Percentiles rank a stretch among this genome's conserved stretches.
Conservation (phyloP, 139 green algal species). For the Micractinium conductrix region DNA sequence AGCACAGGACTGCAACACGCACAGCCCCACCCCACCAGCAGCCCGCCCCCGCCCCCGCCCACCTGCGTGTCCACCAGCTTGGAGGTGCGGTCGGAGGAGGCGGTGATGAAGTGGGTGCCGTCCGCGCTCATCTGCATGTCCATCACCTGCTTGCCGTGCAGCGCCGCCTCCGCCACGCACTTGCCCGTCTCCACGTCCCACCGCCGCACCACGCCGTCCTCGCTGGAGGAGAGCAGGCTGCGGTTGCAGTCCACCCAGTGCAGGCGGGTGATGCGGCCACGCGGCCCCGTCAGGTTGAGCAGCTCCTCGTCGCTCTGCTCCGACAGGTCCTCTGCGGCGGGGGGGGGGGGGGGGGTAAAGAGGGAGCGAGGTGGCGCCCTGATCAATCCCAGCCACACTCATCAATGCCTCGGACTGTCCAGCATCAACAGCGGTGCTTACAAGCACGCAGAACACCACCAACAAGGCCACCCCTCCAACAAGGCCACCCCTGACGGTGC, state of each 20-base stretch:
- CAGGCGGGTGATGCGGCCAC: slow-evolving; percentile 73
- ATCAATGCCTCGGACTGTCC: too few species aligned
- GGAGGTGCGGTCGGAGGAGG: slow-evolving; percentile 90
- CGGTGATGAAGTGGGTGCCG: slow-evolving; percentile 94
- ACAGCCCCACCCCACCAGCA: neutral
- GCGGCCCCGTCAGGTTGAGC: slow-evolving; percentile 5
- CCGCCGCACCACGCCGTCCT: slow-evolving; percentile 85
- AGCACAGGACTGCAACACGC: too few species aligned
- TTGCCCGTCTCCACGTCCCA: slow-evolving; percentile 78
- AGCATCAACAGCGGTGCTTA: too few species aligned
- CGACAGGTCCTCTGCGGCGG: slow-evolving; percentile 61
- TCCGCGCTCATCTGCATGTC: slow-evolving; percentile 81
- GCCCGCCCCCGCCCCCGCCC: neutral
- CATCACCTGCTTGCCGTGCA: slow-evolving; percentile 71
- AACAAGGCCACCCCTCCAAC: too few species aligned
- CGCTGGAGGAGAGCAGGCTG: slow-evolving; percentile 83
- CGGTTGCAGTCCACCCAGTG: slow-evolving; percentile 86
- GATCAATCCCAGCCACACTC: too few species aligned
- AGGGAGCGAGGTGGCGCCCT: too few species aligned
- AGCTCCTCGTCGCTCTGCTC: slow-evolving; percentile 61
- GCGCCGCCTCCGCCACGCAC: slow-evolving; percentile 20
- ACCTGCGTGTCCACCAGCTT: slow-evolving; percentile 84
- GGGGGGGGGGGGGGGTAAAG: too few species aligned
- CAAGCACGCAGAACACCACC: too few species aligned
- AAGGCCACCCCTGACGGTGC: too few species aligned